Conservation (phyloP, 306 rosid genomes). For the Inga leiocalycina region DNA sequence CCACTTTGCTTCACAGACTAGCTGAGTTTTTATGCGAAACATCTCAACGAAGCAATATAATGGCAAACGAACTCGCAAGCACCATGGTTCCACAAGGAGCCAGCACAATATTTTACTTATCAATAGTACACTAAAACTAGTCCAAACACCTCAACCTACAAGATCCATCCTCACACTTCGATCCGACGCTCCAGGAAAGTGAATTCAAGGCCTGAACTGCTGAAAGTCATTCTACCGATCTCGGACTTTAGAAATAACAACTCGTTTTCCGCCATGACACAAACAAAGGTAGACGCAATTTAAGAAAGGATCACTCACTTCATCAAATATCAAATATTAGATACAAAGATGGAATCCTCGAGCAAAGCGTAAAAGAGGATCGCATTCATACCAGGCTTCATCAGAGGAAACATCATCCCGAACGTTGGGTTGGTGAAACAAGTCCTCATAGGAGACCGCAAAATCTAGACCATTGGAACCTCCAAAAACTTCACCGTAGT, state of each 20-base stretch:
- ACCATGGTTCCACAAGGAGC: constrained; percentile 15
- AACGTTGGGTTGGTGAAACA: constrained; percentile 46
- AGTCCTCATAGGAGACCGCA: constrained; percentile 64
- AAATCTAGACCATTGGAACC: constrained; percentile 62
- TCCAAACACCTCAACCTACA: constrained; percentile 31
- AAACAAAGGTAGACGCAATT: not conserved
- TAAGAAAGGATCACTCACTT: constrained; percentile 34
- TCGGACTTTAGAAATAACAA: constrained; percentile 10
- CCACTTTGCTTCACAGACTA: constrained; percentile 8
- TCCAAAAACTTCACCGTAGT: constrained; percentile 80
- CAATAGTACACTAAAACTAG: not conserved
- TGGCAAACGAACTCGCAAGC: constrained; percentile 4
- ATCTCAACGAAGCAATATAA: constrained; percentile 19
- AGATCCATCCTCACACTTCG: constrained; percentile 14
- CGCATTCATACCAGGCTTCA: constrained; percentile 73
- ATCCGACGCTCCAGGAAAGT: constrained; percentile 30
- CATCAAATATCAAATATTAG: constrained; percentile 16
- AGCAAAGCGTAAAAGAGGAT: constrained; percentile 20
- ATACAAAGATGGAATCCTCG: not conserved
- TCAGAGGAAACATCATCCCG: constrained; percentile 50
- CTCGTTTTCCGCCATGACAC: constrained; percentile 15
- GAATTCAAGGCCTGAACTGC: constrained; percentile 20
- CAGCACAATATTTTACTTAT: constrained; percentile 6
- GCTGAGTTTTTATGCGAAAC: not conserved
- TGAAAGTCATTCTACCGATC: constrained; percentile 18